phyloP scores from a whole-genome alignment of 73 alveolate genomes.

The Diophrys sp. region DNA sequence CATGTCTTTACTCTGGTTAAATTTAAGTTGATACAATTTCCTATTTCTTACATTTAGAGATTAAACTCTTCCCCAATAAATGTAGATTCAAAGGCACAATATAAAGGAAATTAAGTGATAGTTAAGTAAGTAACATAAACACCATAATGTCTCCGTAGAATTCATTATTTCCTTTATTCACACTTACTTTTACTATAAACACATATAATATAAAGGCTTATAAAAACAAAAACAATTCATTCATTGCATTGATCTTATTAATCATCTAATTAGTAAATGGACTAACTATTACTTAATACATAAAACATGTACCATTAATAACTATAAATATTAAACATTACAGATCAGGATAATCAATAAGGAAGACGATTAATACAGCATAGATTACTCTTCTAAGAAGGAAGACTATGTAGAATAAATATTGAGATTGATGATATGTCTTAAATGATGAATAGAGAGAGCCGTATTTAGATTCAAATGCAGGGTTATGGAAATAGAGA shows the following conservation, averaged over 20 bases:
- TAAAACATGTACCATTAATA: not conserved
- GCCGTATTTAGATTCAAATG: not conserved
- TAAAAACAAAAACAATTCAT: not conserved
- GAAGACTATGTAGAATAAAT: slow-evolving; percentile 4
- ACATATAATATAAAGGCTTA: not conserved
- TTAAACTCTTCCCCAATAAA: too few species aligned
- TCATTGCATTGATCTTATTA: not conserved
- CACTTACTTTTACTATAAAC: not conserved
- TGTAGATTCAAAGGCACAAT: not conserved
- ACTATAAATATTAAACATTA: not conserved
- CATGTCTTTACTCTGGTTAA: too few species aligned
- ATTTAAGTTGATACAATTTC: too few species aligned
- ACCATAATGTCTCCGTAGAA: not conserved
- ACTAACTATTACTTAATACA: not conserved
- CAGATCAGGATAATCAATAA: slow-evolving; percentile 15
- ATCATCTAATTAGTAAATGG: not conserved
- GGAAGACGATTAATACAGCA: slow-evolving; percentile 6
- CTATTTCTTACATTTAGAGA: too few species aligned
- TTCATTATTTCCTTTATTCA: not conserved
- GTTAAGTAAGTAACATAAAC: not conserved
- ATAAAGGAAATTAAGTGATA: too few species aligned
- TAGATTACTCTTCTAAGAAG: slow-evolving; percentile 2
- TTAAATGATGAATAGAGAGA: not conserved
- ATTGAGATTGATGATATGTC: not conserved
- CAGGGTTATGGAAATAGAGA: too few species aligned